A percentile compares a stretch with the other conserved stretches of the same genome.
phyloP scores from a whole-genome alignment of 768 basidiomycete genomes.

The Leccinellum rugosiceps region DNA sequence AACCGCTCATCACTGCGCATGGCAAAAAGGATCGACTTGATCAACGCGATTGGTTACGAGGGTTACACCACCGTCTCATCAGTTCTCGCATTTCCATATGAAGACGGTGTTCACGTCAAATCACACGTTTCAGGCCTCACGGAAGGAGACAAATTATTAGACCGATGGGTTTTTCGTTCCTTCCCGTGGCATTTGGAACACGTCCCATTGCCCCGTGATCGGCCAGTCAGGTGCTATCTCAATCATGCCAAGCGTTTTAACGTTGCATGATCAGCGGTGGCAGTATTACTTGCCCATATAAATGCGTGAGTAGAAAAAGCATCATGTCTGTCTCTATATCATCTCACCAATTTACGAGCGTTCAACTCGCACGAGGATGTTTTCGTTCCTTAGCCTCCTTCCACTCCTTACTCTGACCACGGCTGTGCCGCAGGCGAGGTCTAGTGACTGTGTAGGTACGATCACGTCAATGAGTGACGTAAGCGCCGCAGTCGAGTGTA shows the following conservation, averaged over 20 bases:
- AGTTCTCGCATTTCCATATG: background rate
- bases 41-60: background rate
- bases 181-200: background rate
- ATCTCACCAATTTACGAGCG: background rate
- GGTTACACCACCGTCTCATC: background rate
- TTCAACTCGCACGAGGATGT: slow-evolving; percentile 8
- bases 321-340: background rate
- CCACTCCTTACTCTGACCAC: slow-evolving; percentile 15
- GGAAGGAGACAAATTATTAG: background rate
- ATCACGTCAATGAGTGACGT: slow-evolving; percentile 55
- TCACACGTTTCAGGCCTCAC: background rate
- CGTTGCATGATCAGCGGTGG: background rate
- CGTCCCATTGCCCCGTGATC: background rate
- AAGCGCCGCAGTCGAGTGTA: slow-evolving; percentile 49
- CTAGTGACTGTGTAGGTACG: slow-evolving; percentile 42
- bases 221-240: background rate
- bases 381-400: slow-evolving; percentile 6
- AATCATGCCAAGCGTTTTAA: background rate
- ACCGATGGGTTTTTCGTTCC: background rate
- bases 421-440: slow-evolving; percentile 16
- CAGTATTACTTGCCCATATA: background rate
- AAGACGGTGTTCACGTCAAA: background rate
- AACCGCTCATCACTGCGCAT: background rate
- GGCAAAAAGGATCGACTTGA: background rate
- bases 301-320: background rate